Evolutionary conservation across 805 yeast species (phyloP), one percentile per base, ranked within the genome.

Genomic region (Martiniozyma abietophila): DNA sequence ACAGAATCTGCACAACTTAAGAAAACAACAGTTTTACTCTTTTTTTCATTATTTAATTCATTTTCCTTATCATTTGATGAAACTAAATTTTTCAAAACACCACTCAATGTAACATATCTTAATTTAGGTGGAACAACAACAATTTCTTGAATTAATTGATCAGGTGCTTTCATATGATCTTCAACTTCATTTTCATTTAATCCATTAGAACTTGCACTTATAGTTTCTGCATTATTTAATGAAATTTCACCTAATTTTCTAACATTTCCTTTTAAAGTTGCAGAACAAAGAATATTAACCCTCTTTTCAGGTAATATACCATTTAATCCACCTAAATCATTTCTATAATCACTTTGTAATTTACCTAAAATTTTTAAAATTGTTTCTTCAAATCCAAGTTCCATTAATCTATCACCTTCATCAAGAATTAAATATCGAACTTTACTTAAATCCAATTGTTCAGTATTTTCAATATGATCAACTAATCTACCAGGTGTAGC

Each of bases 401-500:
- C 99, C 74, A 89, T 84, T 47, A 92, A 69, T 45, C 88, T 73
- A 61, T 92, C 99, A 56, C 97, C 98, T 66, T 92, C 99, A 61
- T 92, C 99, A 43, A 92, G 54, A 8, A 92, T 78, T n/a, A 89
- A 69, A 70, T 86, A 92, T 48, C 96, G 65, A 24, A 92, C 67
- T 34, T 83, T 73, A 3, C 81, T 65, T 21, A 83, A 58, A 41
- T 80, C 80, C 40, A 94, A 67, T 5, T 79, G 74, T 32, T 71
- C 67, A 0, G 99, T 92, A 56, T 88, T 83, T 43, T 84, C 95
- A 42, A 92, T 74, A 64, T 92, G 99, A 54, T 92, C 99, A 8
- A 84, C 81, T 28, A 92, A 63, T 48, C 99, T 72, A 41, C 99
- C 99, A 2, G 99, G 99, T 0, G 99, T 92, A 9, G 94, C 96